Base-by-base conservation (phyloP, 345 rosid species). In the Pistacia vera region DNA sequence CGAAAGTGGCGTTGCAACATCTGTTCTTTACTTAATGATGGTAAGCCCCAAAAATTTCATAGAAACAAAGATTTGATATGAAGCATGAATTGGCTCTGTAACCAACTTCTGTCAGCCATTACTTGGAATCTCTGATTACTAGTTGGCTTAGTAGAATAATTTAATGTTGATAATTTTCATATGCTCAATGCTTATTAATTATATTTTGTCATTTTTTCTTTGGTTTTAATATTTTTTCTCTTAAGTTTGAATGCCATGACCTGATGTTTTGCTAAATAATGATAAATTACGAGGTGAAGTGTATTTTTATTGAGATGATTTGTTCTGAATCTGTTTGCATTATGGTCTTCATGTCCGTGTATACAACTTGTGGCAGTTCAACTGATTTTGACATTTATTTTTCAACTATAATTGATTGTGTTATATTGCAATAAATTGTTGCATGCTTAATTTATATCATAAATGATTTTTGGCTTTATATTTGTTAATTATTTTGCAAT, bases 1-100 rank as follows among this genome's bases (percentile, higher is more conserved):
- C 89, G 98, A 80, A 97, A 97, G 87, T 97, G 99, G 99, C 93
- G 98, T 25, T 97, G 99, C 89, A 97, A 97, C 87, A 89, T 97
- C 70, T 97, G 98, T 81, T 71, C 93, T 58, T 82, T 94, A 77
- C 96, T 89, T 51, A 97, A 97, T 86, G 99, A 97, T 48, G 99
- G 99, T 97, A 89, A 85, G 44, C 56, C 73, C 64, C 20, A 18
- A 49, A 41, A 30, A 5, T 10, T 62, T 62, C 59, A 41, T 63
- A 73, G 68, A 73, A 63, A 62, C 60, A 62, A 54, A 73, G 33
- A 51, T 62, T 59, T 30, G 44, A 30, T 28, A 52, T 62, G 59
- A 62, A 73, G 63, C 55, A 30, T 25, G 38, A 72, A 48, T 6
- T 30, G 25, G 17, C 33, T 48, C 58, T 49, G 9, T 41, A 41